Evolutionary conservation across 345 rosid genomes (phyloP).

Genomic region (Hypericum androsaemum): DNA sequence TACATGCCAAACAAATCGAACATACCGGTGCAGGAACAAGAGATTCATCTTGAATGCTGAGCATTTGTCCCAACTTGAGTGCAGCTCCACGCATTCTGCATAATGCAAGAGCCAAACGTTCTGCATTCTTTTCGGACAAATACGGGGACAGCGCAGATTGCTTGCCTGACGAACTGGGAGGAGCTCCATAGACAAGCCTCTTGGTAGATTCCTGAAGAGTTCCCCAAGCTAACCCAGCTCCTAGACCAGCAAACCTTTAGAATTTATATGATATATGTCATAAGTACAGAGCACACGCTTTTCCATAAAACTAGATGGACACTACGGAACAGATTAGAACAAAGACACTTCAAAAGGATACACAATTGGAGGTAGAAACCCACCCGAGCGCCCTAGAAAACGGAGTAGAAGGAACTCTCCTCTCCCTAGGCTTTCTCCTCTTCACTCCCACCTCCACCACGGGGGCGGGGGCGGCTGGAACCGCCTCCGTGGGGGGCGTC

Average conservation of each 20-base stretch:
- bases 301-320: not conserved
- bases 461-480: not conserved
- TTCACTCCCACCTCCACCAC: conserved; percentile 20
- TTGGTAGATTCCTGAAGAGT: conserved; percentile 76
- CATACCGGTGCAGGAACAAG: conserved; percentile 96
- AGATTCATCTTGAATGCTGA: conserved; percentile 94
- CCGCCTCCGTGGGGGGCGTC: conserved; percentile 9
- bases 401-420: conserved; percentile 88
- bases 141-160: conserved; percentile 63
- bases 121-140: conserved; percentile 81
- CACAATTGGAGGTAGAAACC: conserved; percentile 5
- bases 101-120: conserved; percentile 77
- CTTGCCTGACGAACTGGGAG: conserved; percentile 39
- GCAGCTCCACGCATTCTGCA: conserved; percentile 99
- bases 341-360: no score
- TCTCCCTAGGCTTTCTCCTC: conserved; percentile 77
- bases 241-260: conserved; percentile 93
- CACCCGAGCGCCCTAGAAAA: conserved; percentile 85
- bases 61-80: conserved; percentile 90
- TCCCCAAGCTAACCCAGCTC: conserved; percentile 99
- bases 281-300: not conserved
- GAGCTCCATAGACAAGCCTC: conserved; percentile 69
- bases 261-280: conserved; percentile 25
- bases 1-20: not conserved
- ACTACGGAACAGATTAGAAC: no score